Evolutionary conservation across 352 stramenopile genomes (phyloP).

Genomic region (Phytophthora sansomeana): DNA sequence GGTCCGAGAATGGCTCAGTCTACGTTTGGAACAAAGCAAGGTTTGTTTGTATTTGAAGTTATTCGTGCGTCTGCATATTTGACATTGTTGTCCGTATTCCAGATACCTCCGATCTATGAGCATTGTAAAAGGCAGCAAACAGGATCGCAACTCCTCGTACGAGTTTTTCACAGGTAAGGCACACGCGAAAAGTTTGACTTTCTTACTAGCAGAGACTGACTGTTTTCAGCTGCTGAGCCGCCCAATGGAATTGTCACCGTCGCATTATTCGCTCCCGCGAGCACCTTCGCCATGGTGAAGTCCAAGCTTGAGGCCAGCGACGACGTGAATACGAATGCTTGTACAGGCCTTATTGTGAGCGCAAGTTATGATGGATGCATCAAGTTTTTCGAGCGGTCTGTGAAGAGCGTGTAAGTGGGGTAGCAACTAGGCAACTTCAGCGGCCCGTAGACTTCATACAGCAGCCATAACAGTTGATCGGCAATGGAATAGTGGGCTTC

Average conservation of each 20-base stretch:
- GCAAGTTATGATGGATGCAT: slow-evolving; percentile 90
- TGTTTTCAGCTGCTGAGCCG: slow-evolving; percentile 58
- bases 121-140: slow-evolving; percentile 74
- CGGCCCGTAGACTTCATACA: slow-evolving; percentile 3
- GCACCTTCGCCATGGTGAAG: slow-evolving; percentile 85
- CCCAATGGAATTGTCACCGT: slow-evolving; percentile 83
- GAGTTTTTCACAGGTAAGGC: slow-evolving; percentile 79
- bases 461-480: background rate
- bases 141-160: slow-evolving; percentile 83
- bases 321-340: slow-evolving; percentile 72
- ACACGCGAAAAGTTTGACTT: background rate
- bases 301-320: slow-evolving; percentile 69
- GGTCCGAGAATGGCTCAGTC: slow-evolving; percentile 86
- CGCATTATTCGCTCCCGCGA: slow-evolving; percentile 80
- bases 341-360: slow-evolving; percentile 80
- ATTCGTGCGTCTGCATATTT: slow-evolving; percentile 1
- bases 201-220: background rate
- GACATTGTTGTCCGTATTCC: background rate
- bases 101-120: slow-evolving; percentile 60
- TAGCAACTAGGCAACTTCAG: slow-evolving; percentile 1
- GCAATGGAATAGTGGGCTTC: background rate
- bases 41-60: slow-evolving; percentile 24
- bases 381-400: slow-evolving; percentile 75
- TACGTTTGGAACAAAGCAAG: slow-evolving; percentile 89
- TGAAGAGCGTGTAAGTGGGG: slow-evolving; percentile 43